Percentiles rank a stretch among this genome's conserved stretches.
Conservation (phyloP, 2,329 filamentous ascomycete genomes). For the Cladosporium cucumerinum region DNA sequence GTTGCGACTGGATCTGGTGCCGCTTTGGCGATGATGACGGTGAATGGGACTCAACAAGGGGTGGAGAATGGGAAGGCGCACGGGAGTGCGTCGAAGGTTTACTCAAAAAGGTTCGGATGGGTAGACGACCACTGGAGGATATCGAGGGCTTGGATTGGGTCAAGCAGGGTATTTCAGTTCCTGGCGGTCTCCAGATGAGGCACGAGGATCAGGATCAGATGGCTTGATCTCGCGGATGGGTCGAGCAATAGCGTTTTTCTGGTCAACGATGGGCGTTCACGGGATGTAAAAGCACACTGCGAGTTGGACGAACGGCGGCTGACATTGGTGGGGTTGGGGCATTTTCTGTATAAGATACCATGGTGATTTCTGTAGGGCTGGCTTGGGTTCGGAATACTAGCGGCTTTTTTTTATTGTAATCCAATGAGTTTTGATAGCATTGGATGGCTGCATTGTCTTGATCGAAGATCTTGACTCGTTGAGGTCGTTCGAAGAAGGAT, state of each 20-base stretch:
- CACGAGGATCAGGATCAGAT: conserved; percentile 34
- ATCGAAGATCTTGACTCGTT: too few species aligned
- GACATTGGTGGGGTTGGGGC: not conserved
- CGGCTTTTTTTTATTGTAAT: not conserved
- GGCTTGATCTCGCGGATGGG: not conserved
- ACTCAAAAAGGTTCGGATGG: conserved; percentile 73
- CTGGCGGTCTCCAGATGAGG: conserved; percentile 53
- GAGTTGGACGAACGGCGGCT: not conserved
- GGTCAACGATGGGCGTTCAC: not conserved
- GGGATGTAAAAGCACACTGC: too few species aligned
- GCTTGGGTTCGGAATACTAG: not conserved
- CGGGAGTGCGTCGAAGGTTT: conserved; percentile 79
- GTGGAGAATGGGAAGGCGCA: conserved; percentile 66
- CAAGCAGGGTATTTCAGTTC: conserved; percentile 65
- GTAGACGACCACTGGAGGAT: conserved; percentile 69
- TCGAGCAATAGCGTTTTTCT: not conserved
- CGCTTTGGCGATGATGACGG: conserved; percentile 79
- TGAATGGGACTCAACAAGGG: conserved; percentile 72
- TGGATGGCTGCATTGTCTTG: not conserved
- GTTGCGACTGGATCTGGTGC: conserved; percentile 94
- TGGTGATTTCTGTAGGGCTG: not conserved
- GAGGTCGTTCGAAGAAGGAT: too few species aligned
- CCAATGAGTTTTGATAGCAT: not conserved
- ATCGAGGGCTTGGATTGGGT: conserved; percentile 76
- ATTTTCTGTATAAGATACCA: not conserved